phyloP scores from a whole-genome alignment of 306 rosid species.

The Lathyrus aphaca region DNA sequence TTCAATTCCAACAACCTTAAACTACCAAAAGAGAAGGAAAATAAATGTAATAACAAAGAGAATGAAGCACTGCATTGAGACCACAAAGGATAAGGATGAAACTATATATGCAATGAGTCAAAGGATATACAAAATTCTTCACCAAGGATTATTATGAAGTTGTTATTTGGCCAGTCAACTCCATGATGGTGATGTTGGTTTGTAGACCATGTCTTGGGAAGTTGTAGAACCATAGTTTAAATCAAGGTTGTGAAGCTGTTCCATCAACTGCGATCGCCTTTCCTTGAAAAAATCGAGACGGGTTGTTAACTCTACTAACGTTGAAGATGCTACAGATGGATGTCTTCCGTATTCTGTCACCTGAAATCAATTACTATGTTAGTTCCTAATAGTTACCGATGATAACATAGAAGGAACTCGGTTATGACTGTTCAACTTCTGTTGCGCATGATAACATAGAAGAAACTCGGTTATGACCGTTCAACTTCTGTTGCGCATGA shows the following conservation, averaged over 20 bases:
- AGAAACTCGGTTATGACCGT: neutral
- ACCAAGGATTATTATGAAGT: constrained; percentile 45
- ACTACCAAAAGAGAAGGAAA: constrained; percentile 38
- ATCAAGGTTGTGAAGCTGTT: constrained; percentile 98
- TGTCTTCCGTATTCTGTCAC: constrained; percentile 71
- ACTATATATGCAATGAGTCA: constrained; percentile 57
- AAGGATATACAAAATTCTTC: constrained; percentile 73
- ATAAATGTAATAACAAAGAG: constrained; percentile 35
- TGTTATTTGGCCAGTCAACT: constrained; percentile 58
- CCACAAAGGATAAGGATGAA: constrained; percentile 44
- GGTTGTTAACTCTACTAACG: constrained; percentile 85
- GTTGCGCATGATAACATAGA: neutral
- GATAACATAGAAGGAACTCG: neutral
- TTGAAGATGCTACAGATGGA: constrained; percentile 82
- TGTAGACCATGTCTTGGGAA: constrained; percentile 73
- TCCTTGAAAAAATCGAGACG: constrained; percentile 99
- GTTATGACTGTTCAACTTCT: no score
- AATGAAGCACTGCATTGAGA: constrained; percentile 42
- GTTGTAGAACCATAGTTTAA: constrained; percentile 79
- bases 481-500: neutral
- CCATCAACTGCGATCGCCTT: constrained; percentile 96
- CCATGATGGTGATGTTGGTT: constrained; percentile 86
- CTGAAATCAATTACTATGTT: constrained; percentile 50
- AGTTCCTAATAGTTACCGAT: constrained; percentile 7
- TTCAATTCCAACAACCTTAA: constrained; percentile 53